Percentiles rank a stretch among this genome's conserved stretches.
Conservation (phyloP, 176 grass and related monocot genomes). For the Oryza glumipatula region DNA sequence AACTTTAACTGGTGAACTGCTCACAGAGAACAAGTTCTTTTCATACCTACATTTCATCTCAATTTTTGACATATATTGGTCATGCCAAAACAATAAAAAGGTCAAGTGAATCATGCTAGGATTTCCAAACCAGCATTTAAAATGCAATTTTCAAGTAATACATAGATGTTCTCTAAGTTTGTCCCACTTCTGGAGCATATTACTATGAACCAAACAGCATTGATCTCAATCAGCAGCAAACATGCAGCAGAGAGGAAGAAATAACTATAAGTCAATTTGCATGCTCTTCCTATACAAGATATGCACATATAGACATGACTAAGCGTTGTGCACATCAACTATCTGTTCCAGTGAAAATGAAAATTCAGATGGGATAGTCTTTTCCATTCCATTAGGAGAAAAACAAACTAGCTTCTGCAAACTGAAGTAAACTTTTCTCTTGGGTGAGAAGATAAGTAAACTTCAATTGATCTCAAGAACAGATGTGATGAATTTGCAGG, state of each 20-base stretch:
- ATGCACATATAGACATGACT: neutral
- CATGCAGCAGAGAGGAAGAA: slow-evolving; percentile 16
- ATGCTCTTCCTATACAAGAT: neutral
- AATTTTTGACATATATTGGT: neutral
- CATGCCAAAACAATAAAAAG: neutral
- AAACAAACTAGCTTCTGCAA: slow-evolving; percentile 21
- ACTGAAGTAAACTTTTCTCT: neutral
- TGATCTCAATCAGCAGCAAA: slow-evolving; percentile 2
- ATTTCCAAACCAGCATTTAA: neutral
- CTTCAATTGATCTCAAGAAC: neutral
- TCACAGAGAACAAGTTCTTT: slow-evolving; percentile 14
- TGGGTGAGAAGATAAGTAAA: neutral
- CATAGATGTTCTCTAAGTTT: neutral
- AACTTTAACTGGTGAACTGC: neutral
- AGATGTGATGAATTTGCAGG: neutral
- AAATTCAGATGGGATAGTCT: neutral
- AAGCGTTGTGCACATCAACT: neutral
- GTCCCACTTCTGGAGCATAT: neutral
- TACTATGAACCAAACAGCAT: slow-evolving; percentile 7
- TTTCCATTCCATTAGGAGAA: neutral
- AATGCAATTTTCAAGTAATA: neutral
- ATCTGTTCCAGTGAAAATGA: neutral
- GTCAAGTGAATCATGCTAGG: slow-evolving; percentile 7
- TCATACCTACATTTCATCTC: neutral
- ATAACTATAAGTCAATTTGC: neutral